phyloP scores from a whole-genome alignment of 768 basidiomycete species.

The Clavaria fumosa region DNA sequence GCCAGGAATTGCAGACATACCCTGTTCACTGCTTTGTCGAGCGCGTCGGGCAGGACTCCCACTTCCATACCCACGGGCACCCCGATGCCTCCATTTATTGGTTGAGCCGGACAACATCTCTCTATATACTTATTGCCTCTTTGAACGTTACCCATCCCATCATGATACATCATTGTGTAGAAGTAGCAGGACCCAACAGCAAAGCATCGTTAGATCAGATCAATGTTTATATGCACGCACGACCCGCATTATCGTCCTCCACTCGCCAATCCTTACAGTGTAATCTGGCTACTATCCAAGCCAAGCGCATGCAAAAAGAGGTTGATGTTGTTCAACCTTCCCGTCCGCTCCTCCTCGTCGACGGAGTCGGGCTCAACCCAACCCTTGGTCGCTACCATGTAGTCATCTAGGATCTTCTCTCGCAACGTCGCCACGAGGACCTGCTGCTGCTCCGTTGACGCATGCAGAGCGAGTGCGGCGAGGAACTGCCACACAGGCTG shows the following conservation, averaged over 20 bases:
- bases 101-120: neutral
- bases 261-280: constrained; percentile 23
- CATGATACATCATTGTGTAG: no score
- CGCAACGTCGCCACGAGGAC: constrained; percentile 70
- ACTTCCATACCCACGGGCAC: neutral
- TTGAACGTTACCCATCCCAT: no score
- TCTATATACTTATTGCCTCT: no score
- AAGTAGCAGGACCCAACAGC: no score
- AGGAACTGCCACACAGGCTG: constrained; percentile 94
- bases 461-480: constrained; percentile 75
- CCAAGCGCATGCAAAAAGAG: constrained; percentile 74
- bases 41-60: neutral
- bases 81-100: neutral
- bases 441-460: constrained; percentile 77
- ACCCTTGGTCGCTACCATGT: constrained; percentile 63
- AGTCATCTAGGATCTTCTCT: constrained; percentile 89
- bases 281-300: constrained; percentile 52
- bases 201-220: no score
- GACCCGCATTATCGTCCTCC: neutral
- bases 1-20: constrained; percentile 41
- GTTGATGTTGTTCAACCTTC: constrained; percentile 86
- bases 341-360: constrained; percentile 57
- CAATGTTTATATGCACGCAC: no score
- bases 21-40: constrained; percentile 28
- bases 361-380: no score